Conservation (phyloP, 257 asterid species). For the Solanum chiquidenum region DNA sequence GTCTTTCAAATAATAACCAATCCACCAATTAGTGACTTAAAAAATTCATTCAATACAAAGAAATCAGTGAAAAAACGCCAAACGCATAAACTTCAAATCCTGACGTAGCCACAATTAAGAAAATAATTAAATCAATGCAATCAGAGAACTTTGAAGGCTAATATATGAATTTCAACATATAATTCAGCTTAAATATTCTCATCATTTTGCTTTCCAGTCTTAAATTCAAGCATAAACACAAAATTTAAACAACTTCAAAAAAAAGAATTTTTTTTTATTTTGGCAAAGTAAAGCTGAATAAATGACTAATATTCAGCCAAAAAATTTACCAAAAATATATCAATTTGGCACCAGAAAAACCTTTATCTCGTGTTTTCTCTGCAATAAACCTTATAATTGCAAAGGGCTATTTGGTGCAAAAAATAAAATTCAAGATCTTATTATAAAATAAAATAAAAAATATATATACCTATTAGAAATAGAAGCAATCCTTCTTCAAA, state of each 20-base stretch:
- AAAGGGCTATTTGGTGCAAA: conserved; percentile 63
- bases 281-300: conserved; percentile 22
- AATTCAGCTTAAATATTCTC: conserved; percentile 10
- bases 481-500: not conserved
- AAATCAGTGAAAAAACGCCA: too few species aligned
- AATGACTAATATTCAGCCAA: conserved; percentile 7
- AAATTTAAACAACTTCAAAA: not conserved
- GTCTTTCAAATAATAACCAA: not conserved
- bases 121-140: not conserved
- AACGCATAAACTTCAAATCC: too few species aligned
- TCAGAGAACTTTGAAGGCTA: conserved; percentile 39
- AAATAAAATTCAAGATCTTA: not conserved
- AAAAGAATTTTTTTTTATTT: not conserved
- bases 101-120: too few species aligned
- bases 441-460: too few species aligned
- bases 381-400: conserved; percentile 37
- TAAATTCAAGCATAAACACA: not conserved
- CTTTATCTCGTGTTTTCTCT: conserved; percentile 56
- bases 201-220: conserved; percentile 12
- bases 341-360: conserved; percentile 38
- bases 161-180: conserved; percentile 6
- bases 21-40: not conserved
- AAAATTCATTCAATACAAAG: too few species aligned
- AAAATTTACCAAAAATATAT: conserved; percentile 18
- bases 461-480: not conserved